These are phyloP conservation scores for Acanthamoeba castellanii DNA, from an alignment of 208 protist genomes.

Conservation along the genomic window DNA sequence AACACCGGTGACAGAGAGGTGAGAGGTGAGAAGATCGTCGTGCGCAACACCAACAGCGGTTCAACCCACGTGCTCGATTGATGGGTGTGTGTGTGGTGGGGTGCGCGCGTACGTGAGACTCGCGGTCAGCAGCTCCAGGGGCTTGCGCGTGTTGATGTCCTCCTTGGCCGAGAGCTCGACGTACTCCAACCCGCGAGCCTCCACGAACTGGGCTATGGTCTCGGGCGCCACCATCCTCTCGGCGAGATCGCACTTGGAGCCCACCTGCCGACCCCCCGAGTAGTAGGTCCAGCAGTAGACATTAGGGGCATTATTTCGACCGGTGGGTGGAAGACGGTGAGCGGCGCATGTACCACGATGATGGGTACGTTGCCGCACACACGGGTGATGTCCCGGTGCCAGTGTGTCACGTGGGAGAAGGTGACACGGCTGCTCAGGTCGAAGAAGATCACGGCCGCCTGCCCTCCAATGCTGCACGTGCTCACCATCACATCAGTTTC, in stretches of 20 bases:
- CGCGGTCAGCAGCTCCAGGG: neutral
- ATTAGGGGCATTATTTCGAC: too few relatives aligned
- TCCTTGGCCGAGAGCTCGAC: neutral
- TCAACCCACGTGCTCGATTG: too few relatives aligned
- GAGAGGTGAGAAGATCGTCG: too few relatives aligned
- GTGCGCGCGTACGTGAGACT: neutral
- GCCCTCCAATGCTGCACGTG: constrained; percentile 92
- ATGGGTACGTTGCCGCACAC: constrained; percentile 99
- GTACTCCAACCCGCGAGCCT: neutral
- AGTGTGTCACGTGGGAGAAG: constrained; percentile 99
- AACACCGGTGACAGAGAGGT: too few relatives aligned
- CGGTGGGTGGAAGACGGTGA: too few relatives aligned
- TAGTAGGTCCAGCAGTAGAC: too few relatives aligned
- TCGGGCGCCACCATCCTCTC: neutral
- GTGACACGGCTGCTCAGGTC: constrained; percentile 99
- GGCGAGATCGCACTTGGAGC: neutral
- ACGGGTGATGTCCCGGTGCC: constrained; percentile 98
- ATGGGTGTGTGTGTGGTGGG: too few relatives aligned
- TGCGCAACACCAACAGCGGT: too few relatives aligned
- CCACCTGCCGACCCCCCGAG: neutral
- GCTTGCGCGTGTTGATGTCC: neutral
- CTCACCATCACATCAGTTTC: constrained; percentile 65
- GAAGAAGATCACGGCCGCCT: constrained; percentile 99
- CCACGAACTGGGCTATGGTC: neutral
- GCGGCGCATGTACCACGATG: constrained; percentile 98